Evolutionary conservation across 2,329 filamentous ascomycete genomes (phyloP).

Genomic region (Aspergillus fructus): DNA sequence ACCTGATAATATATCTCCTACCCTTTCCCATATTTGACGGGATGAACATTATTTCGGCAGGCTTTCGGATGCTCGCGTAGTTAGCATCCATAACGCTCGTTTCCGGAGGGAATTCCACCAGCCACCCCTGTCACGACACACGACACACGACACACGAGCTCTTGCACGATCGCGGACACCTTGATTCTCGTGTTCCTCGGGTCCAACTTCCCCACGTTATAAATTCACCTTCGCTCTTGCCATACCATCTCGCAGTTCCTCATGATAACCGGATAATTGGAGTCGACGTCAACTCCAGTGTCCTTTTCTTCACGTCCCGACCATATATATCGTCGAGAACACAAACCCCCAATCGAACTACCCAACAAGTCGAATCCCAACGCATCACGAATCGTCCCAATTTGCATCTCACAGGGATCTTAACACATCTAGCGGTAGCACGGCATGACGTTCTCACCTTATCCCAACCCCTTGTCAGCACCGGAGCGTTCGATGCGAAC

Average conservation of each 20-base stretch:
- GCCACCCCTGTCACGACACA: conserved; percentile 17
- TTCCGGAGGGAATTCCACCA: conserved; percentile 25
- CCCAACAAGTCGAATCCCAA: not conserved
- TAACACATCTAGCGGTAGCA: conserved; percentile 3
- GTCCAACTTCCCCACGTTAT: not conserved
- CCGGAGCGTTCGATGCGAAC: conserved; percentile 22
- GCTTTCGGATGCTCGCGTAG: conserved; percentile 2
- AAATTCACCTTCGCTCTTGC: not conserved
- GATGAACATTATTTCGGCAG: not conserved
- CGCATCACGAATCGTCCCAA: not conserved
- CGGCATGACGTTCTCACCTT: conserved; percentile 31
- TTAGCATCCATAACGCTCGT: conserved; percentile 17
- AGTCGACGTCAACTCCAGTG: not conserved
- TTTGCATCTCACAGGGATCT: not conserved
- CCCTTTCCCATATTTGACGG: not conserved
- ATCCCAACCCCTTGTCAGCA: conserved; percentile 18
- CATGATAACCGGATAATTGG: not conserved
- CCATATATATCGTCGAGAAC: not conserved
- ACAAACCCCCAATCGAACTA: not conserved
- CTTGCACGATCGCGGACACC: not conserved
- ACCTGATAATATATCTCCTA: not conserved
- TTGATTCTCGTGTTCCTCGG: conserved; percentile 10
- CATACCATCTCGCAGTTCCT: conserved; percentile 1
- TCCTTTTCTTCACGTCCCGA: not conserved
- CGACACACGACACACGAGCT: conserved; percentile 9